Evolutionary conservation across 371 early-diverging fungal species (phyloP), one percentile per base, ranked within the genome.

Genomic region (Mortierella sp.): DNA sequence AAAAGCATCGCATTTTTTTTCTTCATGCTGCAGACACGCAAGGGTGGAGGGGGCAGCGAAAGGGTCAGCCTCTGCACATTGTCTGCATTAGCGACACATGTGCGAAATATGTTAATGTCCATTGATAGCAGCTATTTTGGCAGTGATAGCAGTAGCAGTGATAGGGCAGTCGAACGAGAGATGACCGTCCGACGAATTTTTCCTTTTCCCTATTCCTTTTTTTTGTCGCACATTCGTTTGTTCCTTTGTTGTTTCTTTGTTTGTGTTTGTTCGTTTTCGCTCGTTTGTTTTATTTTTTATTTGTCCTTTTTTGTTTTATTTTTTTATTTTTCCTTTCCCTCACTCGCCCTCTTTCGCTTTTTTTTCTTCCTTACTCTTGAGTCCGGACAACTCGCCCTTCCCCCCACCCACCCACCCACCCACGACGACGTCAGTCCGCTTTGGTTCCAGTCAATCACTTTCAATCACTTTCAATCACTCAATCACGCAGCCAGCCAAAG

Each of bases 261-360:
- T 26, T 26, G 26, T 26, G n/a, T 52, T 13, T 5, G n/a, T n/a
- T n/a, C n/a, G 11, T 57, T 0, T 54, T 57, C 42, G 9, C 38
- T 47, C 48, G 11, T 19, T 28, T 0, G 34, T 24, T 28, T 26
- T 34, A 24, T 31, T 44, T 10, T 44, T 55, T 60, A 28, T 19
- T 47, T 45, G 57, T 71, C 54, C 42, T 0, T n/a, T 28, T 19
- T 21, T 28, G 16, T 16, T 21, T 54, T 71, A 48, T 72, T 75
- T 54, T 73, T 73, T 44, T 72, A 47, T n/a, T n/a, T n/a, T n/a
- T n/a, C n/a, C n/a, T 78, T 72, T 57, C 31, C 8, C 52, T 68
- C 63, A 48, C 71, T 73, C 72, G 26, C 68, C 26, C 58, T 58
- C 34, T 76, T 65, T 48, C 48, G 76, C 44, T 47, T 34, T 54